Conservation (phyloP, 352 stramenopile genomes). For the Phytophthora palmivora region DNA sequence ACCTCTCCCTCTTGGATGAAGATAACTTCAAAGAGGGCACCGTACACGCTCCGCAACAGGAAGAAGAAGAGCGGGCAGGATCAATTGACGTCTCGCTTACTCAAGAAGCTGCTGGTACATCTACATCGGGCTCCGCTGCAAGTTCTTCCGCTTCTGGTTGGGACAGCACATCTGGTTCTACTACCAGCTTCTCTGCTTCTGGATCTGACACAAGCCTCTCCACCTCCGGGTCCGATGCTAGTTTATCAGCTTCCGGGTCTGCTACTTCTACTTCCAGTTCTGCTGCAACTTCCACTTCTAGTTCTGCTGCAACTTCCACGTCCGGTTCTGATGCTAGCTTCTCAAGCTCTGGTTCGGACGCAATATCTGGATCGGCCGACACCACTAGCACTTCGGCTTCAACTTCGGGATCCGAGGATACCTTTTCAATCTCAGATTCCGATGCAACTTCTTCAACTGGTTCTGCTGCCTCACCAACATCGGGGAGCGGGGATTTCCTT, state of each 20-base stretch:
- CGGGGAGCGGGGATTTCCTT: conserved; percentile 21
- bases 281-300: background rate
- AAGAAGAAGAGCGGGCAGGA: conserved; percentile 25
- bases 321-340: background rate
- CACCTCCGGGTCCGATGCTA: background rate
- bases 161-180: conserved; percentile 1
- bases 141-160: background rate
- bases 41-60: conserved; percentile 13
- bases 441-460: conserved; percentile 2
- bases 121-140: background rate
- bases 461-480: background rate
- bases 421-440: conserved; percentile 1
- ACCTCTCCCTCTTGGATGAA: conserved; percentile 30
- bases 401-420: conserved; percentile 3
- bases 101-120: background rate
- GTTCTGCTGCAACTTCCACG: background rate
- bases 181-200: conserved; percentile 1
- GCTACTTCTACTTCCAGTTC: background rate
- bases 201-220: background rate
- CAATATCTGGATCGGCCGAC: background rate
- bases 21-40: conserved; percentile 16
- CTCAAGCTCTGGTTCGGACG: no score
- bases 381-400: background rate
- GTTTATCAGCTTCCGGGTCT: conserved; percentile 4
- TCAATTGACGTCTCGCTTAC: conserved; percentile 2